These are phyloP conservation scores for Neurospora sp. DNA, from an alignment of 495 filamentous ascomycete species.

Conservation along the genomic window DNA sequence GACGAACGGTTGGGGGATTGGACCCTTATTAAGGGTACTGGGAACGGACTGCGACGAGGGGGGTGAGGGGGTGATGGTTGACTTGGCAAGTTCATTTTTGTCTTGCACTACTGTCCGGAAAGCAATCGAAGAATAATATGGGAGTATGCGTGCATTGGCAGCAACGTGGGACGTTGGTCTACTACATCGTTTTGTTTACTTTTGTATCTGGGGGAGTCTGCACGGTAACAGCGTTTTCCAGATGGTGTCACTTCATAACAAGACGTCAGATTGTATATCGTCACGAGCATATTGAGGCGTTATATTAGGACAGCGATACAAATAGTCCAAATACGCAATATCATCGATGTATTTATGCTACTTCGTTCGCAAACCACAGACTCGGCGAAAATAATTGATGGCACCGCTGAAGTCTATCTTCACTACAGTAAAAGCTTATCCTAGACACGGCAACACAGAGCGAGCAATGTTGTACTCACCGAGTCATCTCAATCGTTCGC, in stretches of 20 bases:
- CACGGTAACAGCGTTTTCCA: not conserved
- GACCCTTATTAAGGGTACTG: not conserved
- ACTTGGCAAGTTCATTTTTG: no score
- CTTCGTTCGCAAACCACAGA: not conserved
- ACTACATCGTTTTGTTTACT: not conserved
- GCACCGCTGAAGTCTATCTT: not conserved
- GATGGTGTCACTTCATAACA: not conserved
- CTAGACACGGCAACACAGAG: not conserved
- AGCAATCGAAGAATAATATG: not conserved
- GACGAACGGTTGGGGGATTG: not conserved
- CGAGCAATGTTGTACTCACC: not conserved
- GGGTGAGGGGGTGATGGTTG: not conserved
- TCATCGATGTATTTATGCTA: not conserved
- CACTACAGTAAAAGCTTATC: not conserved
- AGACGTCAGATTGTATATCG: not conserved
- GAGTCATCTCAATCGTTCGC: no score
- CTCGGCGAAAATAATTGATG: not conserved
- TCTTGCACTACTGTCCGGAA: not conserved
- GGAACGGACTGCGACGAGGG: not conserved
- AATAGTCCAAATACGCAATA: not conserved
- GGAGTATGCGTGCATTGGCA: not conserved
- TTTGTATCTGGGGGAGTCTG: not conserved
- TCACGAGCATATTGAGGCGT: not conserved
- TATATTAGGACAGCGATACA: not conserved
- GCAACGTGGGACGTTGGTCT: no score